Conservation (phyloP, 2,329 filamentous ascomycete genomes). For the Pseudomassariella vexata region DNA sequence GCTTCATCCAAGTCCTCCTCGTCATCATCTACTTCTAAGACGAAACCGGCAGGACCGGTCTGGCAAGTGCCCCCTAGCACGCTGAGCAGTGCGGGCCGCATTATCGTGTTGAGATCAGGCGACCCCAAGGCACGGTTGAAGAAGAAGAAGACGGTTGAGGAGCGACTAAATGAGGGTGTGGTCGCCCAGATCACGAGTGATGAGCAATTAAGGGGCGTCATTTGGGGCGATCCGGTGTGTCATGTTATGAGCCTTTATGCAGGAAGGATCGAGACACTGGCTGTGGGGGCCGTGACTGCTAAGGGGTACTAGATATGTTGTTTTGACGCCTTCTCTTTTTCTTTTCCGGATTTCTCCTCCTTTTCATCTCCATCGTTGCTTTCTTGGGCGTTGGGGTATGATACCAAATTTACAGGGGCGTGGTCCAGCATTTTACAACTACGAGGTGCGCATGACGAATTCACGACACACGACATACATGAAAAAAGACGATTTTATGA, state of each 20-base stretch:
- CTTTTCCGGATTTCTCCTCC: too few species aligned
- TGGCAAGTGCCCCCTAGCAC: constrained; percentile 64
- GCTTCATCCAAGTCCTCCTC: constrained; percentile 12
- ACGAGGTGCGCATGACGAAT: too few species aligned
- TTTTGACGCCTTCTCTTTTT: too few species aligned
- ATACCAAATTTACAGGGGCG: too few species aligned
- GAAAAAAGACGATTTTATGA: too few species aligned
- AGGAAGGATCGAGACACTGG: constrained; percentile 63
- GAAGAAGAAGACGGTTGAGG: constrained; percentile 42
- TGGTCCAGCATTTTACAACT: too few species aligned
- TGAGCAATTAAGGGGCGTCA: constrained; percentile 58
- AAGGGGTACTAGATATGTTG: constrained; percentile 15
- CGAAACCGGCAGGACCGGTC: constrained; percentile 27
- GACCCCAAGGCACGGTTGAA: constrained; percentile 29
- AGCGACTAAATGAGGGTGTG: constrained; percentile 52
- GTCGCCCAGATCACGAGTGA: constrained; percentile 65
- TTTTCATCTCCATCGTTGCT: too few species aligned
- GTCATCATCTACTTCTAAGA: constrained; percentile 10
- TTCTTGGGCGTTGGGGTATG: too few species aligned
- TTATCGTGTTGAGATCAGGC: constrained; percentile 60
- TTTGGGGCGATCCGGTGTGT: constrained; percentile 78
- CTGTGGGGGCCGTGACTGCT: constrained; percentile 59
- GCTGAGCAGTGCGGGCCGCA: constrained; percentile 63
- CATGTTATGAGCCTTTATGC: constrained; percentile 78
- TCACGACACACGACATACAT: too few species aligned